These are phyloP conservation scores for Prunus padus DNA, from an alignment of 306 rosid genomes.

Conservation along the genomic window DNA sequence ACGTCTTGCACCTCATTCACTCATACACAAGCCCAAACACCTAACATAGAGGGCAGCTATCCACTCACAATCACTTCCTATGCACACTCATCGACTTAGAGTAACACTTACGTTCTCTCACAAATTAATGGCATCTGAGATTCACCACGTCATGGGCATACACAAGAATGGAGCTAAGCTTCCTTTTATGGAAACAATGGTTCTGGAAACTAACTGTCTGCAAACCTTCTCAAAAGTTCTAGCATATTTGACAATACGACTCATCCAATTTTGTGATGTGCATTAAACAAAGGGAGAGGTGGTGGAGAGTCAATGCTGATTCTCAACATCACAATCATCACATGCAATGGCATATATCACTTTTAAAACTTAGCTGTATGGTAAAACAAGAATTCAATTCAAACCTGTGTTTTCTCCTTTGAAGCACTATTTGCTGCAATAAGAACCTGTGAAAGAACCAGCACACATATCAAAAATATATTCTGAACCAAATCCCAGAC, in stretches of 20 bases:
- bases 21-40: background rate
- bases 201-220: background rate
- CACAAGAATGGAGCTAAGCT: background rate
- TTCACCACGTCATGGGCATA: background rate
- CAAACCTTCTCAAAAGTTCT: background rate
- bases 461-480: slow-evolving; percentile 22
- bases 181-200: background rate
- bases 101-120: background rate
- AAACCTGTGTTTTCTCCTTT: slow-evolving; percentile 94
- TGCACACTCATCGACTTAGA: background rate
- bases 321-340: background rate
- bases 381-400: slow-evolving; percentile 17
- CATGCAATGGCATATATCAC: background rate
- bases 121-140: background rate
- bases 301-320: background rate
- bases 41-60: background rate
- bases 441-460: slow-evolving; percentile 60
- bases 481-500: slow-evolving; percentile 2
- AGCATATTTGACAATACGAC: background rate
- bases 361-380: background rate
- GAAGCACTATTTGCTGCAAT: slow-evolving; percentile 77
- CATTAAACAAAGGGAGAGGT: background rate
- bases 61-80: background rate
- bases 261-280: background rate
- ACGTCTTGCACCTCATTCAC: background rate